phyloP scores from a whole-genome alignment of 495 filamentous ascomycete species.

The Xylaria scruposa region DNA sequence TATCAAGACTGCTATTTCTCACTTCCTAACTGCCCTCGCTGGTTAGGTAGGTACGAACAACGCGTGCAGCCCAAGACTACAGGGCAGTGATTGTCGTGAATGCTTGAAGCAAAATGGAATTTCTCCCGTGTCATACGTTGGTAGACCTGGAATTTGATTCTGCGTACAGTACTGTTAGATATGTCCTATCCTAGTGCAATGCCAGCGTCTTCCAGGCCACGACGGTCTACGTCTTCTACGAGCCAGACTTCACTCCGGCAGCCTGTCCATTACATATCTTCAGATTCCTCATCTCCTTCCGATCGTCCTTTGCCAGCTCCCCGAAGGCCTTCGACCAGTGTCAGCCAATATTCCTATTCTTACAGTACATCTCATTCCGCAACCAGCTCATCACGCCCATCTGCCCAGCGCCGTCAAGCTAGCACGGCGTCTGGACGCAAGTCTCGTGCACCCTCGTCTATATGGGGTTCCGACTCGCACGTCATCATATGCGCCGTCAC shows the following conservation, averaged over 20 bases:
- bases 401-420: slow-evolving; percentile 31
- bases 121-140: not conserved
- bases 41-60: slow-evolving; percentile 5
- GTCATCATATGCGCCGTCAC: slow-evolving; percentile 89
- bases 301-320: not conserved
- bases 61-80: not conserved
- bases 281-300: slow-evolving; percentile 28
- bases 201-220: not conserved
- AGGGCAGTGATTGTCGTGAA: not conserved
- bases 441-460: slow-evolving; percentile 72
- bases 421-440: slow-evolving; percentile 48
- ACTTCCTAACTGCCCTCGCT: not conserved
- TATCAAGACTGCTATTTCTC: slow-evolving; percentile 12
- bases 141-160: not conserved
- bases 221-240: slow-evolving; percentile 1
- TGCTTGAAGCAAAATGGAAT: not conserved
- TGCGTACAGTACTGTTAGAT: too few species aligned
- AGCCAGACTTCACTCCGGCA: not conserved
- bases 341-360: slow-evolving; percentile 26
- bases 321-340: slow-evolving; percentile 24
- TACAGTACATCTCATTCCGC: slow-evolving; percentile 33
- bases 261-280: slow-evolving; percentile 28
- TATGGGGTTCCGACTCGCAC: slow-evolving; percentile 65
- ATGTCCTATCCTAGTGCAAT: not conserved
- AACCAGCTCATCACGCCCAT: slow-evolving; percentile 32